Evolutionary conservation across 2,329 filamentous ascomycete species (phyloP), one percentile per base, ranked within the genome.

Genomic region (Cordyceps cateniannulata): DNA sequence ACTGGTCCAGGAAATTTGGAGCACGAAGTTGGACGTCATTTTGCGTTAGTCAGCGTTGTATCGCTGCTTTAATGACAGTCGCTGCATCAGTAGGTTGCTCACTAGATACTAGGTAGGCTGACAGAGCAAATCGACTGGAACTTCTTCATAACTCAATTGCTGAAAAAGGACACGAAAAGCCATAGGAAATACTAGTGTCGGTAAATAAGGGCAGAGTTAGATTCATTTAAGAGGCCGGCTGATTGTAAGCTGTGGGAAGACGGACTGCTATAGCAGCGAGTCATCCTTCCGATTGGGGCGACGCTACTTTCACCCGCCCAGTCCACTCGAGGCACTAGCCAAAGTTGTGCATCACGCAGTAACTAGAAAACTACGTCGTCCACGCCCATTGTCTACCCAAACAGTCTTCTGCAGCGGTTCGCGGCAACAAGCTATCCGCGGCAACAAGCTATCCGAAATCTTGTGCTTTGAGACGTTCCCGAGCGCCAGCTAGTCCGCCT

Each of bases 331-430:
- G 53, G 45, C 60, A 48, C 60, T 61, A 61, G 47, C 35, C 52
- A 57, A 52, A 61, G 52, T 40, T 47, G 60, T 61, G 38, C 60
- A 60, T 60, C 49, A 52, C 35, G 38, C 24, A 52, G 38, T 45
- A n/a, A n/a, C n/a, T n/a, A 40, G 47, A 61, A 61, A 61, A 61
- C 60, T 53, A 61, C 60, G 29, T 22, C 53, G 35, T 61, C 47
- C 38, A 29, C 51, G 52, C 22, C 53, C 53, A 61, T 51, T 48
- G 60, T 20, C 53, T 24, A 58, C 16, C 35, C 20, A n/a, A 56
- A 42, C 20, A 18, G 3, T 40, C 44, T 22, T 40, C 18, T 24
- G 20, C 29, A 16, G 9, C 29, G 14, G 9, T n/a, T 40, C 7
- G n/a, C 44, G 20, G 8, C 49, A 53, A 52, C n/a, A n/a, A 29